Base-by-base conservation (phyloP, 2,329 filamentous ascomycete genomes). In the Trichoderma semiorbis region DNA sequence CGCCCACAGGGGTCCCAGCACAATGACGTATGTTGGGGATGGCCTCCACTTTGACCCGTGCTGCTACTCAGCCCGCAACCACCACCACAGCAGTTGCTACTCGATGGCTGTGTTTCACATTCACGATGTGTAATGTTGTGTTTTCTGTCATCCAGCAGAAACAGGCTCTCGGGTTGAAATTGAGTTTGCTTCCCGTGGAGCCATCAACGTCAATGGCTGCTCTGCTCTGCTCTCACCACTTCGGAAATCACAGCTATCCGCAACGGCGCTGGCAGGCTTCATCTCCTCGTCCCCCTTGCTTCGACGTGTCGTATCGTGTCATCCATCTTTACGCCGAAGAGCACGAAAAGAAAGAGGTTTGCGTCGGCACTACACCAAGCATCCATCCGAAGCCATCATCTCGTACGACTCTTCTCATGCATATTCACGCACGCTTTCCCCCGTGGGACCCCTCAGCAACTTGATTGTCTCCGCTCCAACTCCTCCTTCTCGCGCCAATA, bases 201-300 rank as follows among this genome's bases (percentile, higher is more conserved):
- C 64, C 70, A 69, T 72, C 63, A 72, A 58, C 63, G 57, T 64
- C 70, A 63, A 68, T 57, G 70, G 70, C 70, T 58, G 69, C 6
- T 39, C 34, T 36, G 34, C 34, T 36, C 18, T 32, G 14, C 28
- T 24, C 18, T 39, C 21, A 12, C 36, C 34, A 24, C 0, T 11
- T 11, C 11, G 3, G 14, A 7, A 18, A n/a, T 16, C 65, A 32
- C 14, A 21, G 5, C 12, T 43, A 26, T 47, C n/a, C 34, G 14
- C 34, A 18, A 30, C 53, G 43, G 14, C 53, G 34, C 32, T 43
- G n/a, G 55, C 36, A 32, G 26, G 18, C 7, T 21, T 21, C 55
- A 16, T 47, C n/a, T 18, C 5, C 14, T 11, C 2, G 16, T 28
- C 24, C 26, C 36, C 53, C 65, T 68, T 68, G 36, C 36, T 18